Conservation (phyloP, 805 yeast species). For the Candida ortonii region DNA sequence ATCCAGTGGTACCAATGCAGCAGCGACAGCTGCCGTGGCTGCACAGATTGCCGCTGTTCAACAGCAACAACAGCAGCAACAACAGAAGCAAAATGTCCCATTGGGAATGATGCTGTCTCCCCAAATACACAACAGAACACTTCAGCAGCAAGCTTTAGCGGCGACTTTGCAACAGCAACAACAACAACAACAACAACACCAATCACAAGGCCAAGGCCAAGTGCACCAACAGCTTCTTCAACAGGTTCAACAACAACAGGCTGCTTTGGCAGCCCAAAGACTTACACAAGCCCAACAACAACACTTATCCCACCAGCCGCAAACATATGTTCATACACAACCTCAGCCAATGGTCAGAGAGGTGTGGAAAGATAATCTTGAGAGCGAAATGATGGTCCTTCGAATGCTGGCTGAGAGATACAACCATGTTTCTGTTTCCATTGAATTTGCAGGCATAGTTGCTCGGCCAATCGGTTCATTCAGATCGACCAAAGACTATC, state of each 20-base stretch:
- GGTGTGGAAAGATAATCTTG: constrained; percentile 71
- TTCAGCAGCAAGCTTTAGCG: constrained; percentile 30
- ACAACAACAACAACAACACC: constrained; percentile 13
- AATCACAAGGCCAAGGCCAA: constrained; percentile 10
- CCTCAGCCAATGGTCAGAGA: constrained; percentile 57
- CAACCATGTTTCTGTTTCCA: constrained; percentile 67
- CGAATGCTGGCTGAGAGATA: constrained; percentile 57
- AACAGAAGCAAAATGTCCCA: constrained; percentile 22
- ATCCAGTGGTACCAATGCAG: constrained; percentile 9
- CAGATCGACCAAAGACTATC: constrained; percentile 85
- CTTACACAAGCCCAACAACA: constrained; percentile 19
- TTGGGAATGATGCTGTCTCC: constrained; percentile 35
- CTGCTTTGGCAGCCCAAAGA: constrained; percentile 21
- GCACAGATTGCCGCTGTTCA: constrained; percentile 21
- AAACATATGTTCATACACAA: constrained; percentile 14
- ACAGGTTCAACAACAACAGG: constrained; percentile 24
- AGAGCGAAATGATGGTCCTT: constrained; percentile 60
- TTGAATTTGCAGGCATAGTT: constrained; percentile 94
- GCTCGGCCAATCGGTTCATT: constrained; percentile 96
- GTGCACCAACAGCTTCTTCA: constrained; percentile 25
- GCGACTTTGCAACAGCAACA: constrained; percentile 25
- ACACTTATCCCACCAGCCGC: constrained; percentile 19
- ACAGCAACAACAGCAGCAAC: constrained; percentile 15
- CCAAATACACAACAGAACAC: constrained; percentile 30
- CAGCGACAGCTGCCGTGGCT: constrained; percentile 24